Evolutionary conservation across 176 grass and related monocot species (phyloP).

Genomic region (Rhynchospora pubera): DNA sequence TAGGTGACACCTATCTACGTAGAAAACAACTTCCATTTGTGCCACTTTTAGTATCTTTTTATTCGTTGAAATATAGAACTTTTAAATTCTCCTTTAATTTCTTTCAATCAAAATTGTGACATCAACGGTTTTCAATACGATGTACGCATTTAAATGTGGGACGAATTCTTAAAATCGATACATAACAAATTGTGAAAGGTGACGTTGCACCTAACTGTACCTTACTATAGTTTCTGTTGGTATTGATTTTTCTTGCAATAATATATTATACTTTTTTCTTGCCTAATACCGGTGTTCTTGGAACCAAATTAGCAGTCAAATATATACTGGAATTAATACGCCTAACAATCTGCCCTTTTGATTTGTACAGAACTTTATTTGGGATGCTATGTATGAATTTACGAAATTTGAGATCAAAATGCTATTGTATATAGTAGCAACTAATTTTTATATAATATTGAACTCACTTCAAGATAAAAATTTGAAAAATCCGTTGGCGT

Average conservation of each 20-base stretch:
- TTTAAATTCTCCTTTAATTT: neutral
- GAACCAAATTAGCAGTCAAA: neutral
- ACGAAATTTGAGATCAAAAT: neutral
- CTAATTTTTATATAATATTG: neutral
- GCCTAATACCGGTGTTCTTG: neutral
- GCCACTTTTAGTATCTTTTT: neutral
- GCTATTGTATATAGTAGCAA: neutral
- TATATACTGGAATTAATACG: neutral
- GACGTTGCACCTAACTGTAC: neutral
- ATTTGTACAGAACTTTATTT: neutral
- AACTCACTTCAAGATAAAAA: neutral
- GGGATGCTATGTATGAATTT: neutral
- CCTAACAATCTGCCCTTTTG: neutral
- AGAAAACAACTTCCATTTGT: neutral
- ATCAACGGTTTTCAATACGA: neutral
- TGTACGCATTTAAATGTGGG: neutral
- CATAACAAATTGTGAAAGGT: constrained; percentile 4
- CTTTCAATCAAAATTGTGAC: neutral
- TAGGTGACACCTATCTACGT: neutral
- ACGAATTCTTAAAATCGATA: neutral
- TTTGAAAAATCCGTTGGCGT: neutral
- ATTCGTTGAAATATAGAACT: neutral
- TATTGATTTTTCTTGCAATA: neutral
- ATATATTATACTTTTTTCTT: neutral
- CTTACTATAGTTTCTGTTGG: neutral